Percentiles rank a stretch among this genome's conserved stretches.
phyloP scores from a whole-genome alignment of 208 protist species.

The Leishmania lainsoni region DNA sequence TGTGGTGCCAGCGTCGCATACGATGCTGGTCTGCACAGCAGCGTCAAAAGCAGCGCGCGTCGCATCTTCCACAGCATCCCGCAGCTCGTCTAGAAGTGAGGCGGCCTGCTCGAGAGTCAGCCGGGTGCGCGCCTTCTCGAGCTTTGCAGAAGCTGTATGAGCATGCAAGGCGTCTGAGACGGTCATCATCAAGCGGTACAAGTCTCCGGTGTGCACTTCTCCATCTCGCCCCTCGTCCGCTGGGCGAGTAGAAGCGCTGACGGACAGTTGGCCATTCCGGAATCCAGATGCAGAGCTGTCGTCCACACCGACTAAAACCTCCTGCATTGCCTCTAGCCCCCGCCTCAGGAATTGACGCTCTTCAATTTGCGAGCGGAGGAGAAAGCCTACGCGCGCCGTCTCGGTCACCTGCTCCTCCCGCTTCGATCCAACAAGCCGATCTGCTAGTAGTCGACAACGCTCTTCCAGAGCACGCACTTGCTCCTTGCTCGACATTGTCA shows the following conservation, averaged over 20 bases:
- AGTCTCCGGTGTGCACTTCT: conserved; percentile 38
- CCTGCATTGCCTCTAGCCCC: conserved; percentile 43
- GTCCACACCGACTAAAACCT: conserved; percentile 20
- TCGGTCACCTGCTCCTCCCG: conserved; percentile 62
- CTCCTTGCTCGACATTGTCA: conserved; percentile 11
- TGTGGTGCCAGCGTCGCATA: neutral
- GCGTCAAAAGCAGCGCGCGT: conserved; percentile 52
- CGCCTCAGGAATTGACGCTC: conserved; percentile 67
- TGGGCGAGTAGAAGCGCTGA: neutral
- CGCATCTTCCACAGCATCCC: conserved; percentile 42
- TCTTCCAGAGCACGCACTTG: conserved; percentile 41
- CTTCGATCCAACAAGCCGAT: conserved; percentile 45
- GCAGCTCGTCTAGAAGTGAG: conserved; percentile 45
- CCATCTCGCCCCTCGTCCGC: neutral
- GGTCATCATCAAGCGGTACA: conserved; percentile 42
- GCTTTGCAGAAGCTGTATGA: conserved; percentile 38
- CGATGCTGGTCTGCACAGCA: neutral
- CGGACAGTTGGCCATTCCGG: neutral
- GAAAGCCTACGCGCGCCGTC: conserved; percentile 61
- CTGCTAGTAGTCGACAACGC: conserved; percentile 56
- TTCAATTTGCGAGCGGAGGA: conserved; percentile 71
- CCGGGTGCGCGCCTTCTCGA: conserved; percentile 52
- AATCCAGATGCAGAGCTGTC: neutral
- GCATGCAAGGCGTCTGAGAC: conserved; percentile 43
- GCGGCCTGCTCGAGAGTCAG: conserved; percentile 43